These are phyloP conservation scores for Endogone sp. DNA, from an alignment of 192 early-diverging fungal genomes.

Conservation along the genomic window DNA sequence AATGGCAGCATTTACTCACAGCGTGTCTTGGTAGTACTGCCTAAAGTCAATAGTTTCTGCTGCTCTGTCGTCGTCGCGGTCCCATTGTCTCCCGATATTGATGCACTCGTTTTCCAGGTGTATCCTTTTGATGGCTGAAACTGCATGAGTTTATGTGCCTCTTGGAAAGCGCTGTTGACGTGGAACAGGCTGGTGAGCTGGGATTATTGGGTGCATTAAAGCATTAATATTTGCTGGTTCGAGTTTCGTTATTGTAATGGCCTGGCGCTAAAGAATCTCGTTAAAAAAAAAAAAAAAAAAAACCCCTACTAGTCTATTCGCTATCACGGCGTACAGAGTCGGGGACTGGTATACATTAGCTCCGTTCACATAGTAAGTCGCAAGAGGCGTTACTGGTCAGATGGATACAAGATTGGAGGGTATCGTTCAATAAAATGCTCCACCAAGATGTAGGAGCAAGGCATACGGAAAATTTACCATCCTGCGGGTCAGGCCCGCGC, in stretches of 20 bases:
- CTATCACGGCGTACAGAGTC: slow-evolving; percentile 63
- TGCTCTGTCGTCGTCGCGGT: neutral
- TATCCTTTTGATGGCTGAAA: slow-evolving; percentile 59
- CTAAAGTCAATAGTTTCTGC: neutral
- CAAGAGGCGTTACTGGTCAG: slow-evolving; percentile 44
- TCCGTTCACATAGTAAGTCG: slow-evolving; percentile 66
- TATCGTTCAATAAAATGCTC: neutral
- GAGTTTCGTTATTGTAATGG: no score
- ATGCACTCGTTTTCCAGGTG: slow-evolving; percentile 36
- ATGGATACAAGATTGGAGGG: neutral
- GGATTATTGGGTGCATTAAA: neutral
- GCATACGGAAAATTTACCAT: slow-evolving; percentile 29
- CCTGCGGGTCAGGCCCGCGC: slow-evolving; percentile 40
- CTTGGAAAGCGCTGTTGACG: slow-evolving; percentile 54
- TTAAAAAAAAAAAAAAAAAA: neutral
- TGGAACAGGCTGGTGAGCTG: slow-evolving; percentile 48
- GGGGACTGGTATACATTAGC: slow-evolving; percentile 75
- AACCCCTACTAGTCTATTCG: slow-evolving; percentile 56
- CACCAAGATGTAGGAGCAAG: neutral
- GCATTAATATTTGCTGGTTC: neutral
- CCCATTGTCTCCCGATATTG: neutral
- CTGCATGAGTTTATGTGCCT: slow-evolving; percentile 44
- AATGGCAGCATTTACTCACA: neutral
- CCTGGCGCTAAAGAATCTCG: no score
- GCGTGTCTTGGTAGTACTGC: neutral